Conservation (phyloP, 306 rosid species). For the Vigna angularis region DNA sequence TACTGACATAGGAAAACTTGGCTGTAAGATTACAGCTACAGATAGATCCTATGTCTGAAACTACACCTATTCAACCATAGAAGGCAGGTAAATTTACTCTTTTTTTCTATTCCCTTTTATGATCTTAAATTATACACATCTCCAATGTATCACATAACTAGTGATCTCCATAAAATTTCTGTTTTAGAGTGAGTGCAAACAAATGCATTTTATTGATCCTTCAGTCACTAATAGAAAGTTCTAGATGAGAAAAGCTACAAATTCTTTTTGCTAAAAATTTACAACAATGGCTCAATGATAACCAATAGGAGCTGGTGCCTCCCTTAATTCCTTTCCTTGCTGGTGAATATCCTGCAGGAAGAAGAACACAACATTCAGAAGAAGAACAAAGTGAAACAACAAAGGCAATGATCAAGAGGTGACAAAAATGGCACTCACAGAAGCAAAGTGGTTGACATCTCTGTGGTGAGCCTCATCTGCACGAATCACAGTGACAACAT, state of each 20-base stretch:
- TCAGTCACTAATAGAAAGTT: background rate
- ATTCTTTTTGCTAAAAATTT: background rate
- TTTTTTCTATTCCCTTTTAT: background rate
- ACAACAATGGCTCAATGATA: constrained; percentile 45
- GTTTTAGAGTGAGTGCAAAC: background rate
- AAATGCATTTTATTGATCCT: background rate
- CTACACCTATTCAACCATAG: background rate
- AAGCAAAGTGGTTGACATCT: constrained; percentile 85
- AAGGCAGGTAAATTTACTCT: background rate
- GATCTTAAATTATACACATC: background rate
- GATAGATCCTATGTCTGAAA: background rate
- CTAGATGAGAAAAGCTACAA: background rate
- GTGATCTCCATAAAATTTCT: background rate
- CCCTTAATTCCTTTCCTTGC: constrained; percentile 56
- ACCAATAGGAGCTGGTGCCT: constrained; percentile 60
- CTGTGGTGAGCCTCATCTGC: constrained; percentile 89
- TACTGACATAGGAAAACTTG: background rate
- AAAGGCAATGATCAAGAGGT: background rate
- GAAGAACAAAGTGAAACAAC: background rate
- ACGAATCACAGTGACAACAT: constrained; percentile 77
- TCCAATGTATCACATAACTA: background rate
- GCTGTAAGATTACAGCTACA: background rate
- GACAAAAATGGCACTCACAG: constrained; percentile 51
- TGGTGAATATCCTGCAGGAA: constrained; percentile 55
- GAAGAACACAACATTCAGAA: background rate